Base-by-base conservation (phyloP, 2,329 filamentous ascomycete genomes). In the Colletotrichum echinochloae region DNA sequence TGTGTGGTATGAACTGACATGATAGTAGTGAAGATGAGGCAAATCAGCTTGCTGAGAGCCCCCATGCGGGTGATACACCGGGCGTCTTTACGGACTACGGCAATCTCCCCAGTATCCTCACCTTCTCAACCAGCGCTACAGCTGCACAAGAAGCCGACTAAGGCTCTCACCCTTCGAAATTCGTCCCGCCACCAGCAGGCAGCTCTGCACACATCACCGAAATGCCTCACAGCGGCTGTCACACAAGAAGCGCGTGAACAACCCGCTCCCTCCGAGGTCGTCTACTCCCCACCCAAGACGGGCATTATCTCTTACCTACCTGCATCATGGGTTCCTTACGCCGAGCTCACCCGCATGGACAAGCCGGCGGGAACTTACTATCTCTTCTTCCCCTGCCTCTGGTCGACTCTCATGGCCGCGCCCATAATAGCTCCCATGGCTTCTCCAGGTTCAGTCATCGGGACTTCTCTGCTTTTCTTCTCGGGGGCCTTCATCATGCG, bases 291-390 rank as follows among this genome's bases (percentile, higher is more conserved):
- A n/a, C 93, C 94, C 3, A 90, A 84, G 20, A 89, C 88, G 0
- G 93, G 94, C 18, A 77, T 96, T 6, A 82, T 97, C 37, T 91
- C 93, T 3, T 80, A 84, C 61, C 83, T 97, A 2, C 94, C 94
- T 2, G 73, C 82, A 26, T 88, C 91, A 65, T 90, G 90, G 85
- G 85, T 96, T 3, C 94, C 94, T 1, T 97, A 96, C 77, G 94
- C 90, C 57, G 94, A 97, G 78, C 88, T 97, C 18, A 88, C 92
- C 76, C 91, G 94, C 59, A 84, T 97, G 57, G 91, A 96, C 80
- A 96, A 94, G 76, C 94, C 93, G 1, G 87, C 90, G 0, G 94
- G 94, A 55, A 93, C 92, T 1, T 93, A 94, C 82, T 96, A 96
- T 78, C 89, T 97, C 71, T 95, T 91, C 83, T 92, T 95, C 75